Percentiles rank a stretch among this genome's conserved stretches.
Evolutionary conservation across 257 asterid genomes (phyloP).

Genomic region (Solanum pimpinellifolium): DNA sequence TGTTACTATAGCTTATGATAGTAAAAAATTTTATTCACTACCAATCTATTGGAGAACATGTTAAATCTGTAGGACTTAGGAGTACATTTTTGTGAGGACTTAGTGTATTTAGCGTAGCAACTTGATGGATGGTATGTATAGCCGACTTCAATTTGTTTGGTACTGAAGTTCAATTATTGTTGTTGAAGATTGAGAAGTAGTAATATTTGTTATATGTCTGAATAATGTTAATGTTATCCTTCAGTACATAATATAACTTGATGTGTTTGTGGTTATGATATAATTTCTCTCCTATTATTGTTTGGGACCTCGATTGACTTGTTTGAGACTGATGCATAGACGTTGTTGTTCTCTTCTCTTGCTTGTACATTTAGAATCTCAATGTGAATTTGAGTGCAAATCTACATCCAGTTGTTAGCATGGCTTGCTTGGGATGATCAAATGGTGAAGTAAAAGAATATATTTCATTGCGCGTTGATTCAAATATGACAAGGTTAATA

Average conservation of each 20-base stretch:
- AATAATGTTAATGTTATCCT: not conserved
- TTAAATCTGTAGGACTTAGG: not conserved
- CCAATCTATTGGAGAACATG: not conserved
- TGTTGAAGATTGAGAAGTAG: not conserved
- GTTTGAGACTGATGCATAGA: not conserved
- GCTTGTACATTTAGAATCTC: not conserved
- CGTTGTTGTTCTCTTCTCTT: not conserved
- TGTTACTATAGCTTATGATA: not conserved
- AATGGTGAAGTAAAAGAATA: not conserved
- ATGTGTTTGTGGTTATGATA: not conserved
- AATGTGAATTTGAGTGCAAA: not conserved
- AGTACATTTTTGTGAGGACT: not conserved
- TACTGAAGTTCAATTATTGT: not conserved
- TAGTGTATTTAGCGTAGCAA: not conserved
- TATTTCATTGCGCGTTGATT: not conserved
- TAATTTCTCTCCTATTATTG: not conserved
- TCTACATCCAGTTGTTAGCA: not conserved
- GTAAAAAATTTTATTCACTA: not conserved
- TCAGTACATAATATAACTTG: not conserved
- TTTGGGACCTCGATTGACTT: not conserved
- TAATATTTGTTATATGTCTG: not conserved
- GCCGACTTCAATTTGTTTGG: not conserved
- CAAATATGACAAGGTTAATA: not conserved
- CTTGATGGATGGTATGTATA: not conserved
- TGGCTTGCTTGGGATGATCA: not conserved